These are phyloP conservation scores for Komagataella mondaviorum DNA, from an alignment of 805 yeast species.

Conservation along the genomic window DNA sequence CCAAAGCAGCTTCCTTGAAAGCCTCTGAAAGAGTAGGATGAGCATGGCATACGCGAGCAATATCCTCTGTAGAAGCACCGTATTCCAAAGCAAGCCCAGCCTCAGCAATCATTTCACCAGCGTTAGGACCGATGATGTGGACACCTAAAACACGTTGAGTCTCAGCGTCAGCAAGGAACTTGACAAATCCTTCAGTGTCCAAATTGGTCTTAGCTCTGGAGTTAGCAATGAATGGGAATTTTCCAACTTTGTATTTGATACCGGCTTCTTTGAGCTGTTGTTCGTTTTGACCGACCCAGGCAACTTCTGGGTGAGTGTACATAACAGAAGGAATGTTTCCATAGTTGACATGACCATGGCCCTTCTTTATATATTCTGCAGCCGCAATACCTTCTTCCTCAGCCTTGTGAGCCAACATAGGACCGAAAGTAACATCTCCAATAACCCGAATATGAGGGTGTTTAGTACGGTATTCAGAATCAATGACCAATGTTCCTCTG, in stretches of 20 bases:
- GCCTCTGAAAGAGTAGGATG: conserved; percentile 98
- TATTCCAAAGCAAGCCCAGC: conserved; percentile 95
- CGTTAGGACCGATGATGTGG: conserved; percentile 95
- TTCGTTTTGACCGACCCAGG: conserved; percentile 98
- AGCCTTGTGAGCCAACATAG: conserved; percentile 99
- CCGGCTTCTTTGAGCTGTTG: conserved; percentile 90
- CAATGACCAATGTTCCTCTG: conserved; percentile 88
- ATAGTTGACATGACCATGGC: conserved; percentile 97
- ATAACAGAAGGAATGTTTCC: conserved; percentile 96
- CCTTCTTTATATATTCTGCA: conserved; percentile 83
- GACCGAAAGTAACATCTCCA: conserved; percentile 98
- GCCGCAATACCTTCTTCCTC: conserved; percentile 99
- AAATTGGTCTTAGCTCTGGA: conserved; percentile 97
- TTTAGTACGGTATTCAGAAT: conserved; percentile 85
- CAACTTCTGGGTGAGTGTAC: conserved; percentile 99
- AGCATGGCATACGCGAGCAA: conserved; percentile 96
- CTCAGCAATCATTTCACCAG: conserved; percentile 99
- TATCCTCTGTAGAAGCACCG: conserved; percentile 97
- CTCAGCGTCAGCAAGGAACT: conserved; percentile 90
- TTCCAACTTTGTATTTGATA: conserved; percentile 84
- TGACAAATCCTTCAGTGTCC: conserved; percentile 96
- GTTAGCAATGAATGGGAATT: conserved; percentile 98
- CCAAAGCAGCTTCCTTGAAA: conserved; percentile 93
- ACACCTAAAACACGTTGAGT: conserved; percentile 94
- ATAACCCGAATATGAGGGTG: conserved; percentile 89